These are phyloP conservation scores for Brassica hybrid DNA, from an alignment of 441 rosid genomes.

Conservation along the genomic window DNA sequence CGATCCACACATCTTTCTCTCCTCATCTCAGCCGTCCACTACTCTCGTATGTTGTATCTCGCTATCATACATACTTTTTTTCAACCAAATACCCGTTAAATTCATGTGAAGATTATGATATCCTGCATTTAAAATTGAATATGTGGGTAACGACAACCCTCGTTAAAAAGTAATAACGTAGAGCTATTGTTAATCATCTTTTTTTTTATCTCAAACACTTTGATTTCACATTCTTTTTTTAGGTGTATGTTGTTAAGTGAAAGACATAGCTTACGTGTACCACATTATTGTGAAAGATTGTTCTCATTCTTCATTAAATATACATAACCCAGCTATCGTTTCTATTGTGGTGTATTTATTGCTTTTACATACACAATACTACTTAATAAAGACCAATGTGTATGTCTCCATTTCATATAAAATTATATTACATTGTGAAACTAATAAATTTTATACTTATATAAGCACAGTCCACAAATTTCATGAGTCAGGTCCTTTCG, in stretches of 20 bases:
- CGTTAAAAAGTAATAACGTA: too few species aligned
- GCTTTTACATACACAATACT: constrained; percentile 35
- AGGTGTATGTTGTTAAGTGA: constrained; percentile 13
- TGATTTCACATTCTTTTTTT: constrained; percentile 19
- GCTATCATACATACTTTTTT: constrained; percentile 19
- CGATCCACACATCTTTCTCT: constrained; percentile 12
- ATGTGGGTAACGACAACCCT: too few species aligned
- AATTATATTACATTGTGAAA: background rate
- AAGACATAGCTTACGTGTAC: constrained; percentile 15
- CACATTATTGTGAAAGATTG: constrained; percentile 12
- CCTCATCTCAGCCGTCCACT: constrained; percentile 41
- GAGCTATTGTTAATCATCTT: too few species aligned
- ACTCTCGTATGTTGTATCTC: constrained; percentile 1
- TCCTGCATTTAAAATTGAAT: too few species aligned
- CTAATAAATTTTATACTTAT: constrained; percentile 2
- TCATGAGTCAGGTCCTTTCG: constrained; percentile 29
- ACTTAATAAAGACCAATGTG: constrained; percentile 4
- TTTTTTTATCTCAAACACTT: background rate
- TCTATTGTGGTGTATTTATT: constrained; percentile 27
- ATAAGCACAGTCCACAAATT: constrained; percentile 26
- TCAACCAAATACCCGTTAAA: background rate
- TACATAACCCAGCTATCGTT: background rate
- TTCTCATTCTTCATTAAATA: constrained; percentile 31
- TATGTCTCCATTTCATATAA: background rate
- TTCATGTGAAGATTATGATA: background rate